Evolutionary conservation across 2,329 filamentous ascomycete genomes (phyloP).

Genomic region (Thelonectria blattea): DNA sequence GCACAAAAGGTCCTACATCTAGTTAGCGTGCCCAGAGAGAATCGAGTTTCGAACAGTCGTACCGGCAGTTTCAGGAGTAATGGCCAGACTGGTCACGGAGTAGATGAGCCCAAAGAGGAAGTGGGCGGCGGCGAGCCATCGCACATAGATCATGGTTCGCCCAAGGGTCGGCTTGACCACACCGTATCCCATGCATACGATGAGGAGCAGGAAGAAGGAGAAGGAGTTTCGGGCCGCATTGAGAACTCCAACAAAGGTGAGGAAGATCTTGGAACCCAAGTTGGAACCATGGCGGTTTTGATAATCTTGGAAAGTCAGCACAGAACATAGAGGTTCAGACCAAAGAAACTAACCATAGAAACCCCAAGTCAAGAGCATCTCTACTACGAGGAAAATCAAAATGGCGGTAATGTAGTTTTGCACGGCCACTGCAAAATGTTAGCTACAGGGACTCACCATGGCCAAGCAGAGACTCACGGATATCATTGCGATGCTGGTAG

Average conservation of each 20-base stretch:
- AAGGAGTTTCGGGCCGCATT: slow-evolving; percentile 97
- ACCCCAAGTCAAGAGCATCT: slow-evolving; percentile 98
- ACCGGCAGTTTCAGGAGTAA: slow-evolving; percentile 86
- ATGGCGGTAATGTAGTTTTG: slow-evolving; percentile 99
- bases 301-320: slow-evolving; percentile 69
- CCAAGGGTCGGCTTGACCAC: slow-evolving; percentile 94
- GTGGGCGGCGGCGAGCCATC: slow-evolving; percentile 87
- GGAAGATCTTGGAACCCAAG: slow-evolving; percentile 79
- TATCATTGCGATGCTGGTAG: slow-evolving; percentile 91
- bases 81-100: slow-evolving; percentile 83
- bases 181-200: slow-evolving; percentile 99
- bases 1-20: slow-evolving; percentile 75
- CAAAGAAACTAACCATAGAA: slow-evolving; percentile 75
- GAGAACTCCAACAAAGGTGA: slow-evolving; percentile 89
- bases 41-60: slow-evolving; percentile 37
- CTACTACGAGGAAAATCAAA: slow-evolving; percentile 88
- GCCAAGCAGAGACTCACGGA: slow-evolving; percentile 60
- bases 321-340: neutral
- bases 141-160: slow-evolving; percentile 91
- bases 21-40: slow-evolving; percentile 27
- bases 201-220: slow-evolving; percentile 95
- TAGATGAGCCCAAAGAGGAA: slow-evolving; percentile 96
- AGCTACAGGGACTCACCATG: neutral
- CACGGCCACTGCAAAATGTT: slow-evolving; percentile 71
- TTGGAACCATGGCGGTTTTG: slow-evolving; percentile 90